phyloP scores from a whole-genome alignment of 2,329 filamentous ascomycete species.

The Pseudocercospora cruenta region DNA sequence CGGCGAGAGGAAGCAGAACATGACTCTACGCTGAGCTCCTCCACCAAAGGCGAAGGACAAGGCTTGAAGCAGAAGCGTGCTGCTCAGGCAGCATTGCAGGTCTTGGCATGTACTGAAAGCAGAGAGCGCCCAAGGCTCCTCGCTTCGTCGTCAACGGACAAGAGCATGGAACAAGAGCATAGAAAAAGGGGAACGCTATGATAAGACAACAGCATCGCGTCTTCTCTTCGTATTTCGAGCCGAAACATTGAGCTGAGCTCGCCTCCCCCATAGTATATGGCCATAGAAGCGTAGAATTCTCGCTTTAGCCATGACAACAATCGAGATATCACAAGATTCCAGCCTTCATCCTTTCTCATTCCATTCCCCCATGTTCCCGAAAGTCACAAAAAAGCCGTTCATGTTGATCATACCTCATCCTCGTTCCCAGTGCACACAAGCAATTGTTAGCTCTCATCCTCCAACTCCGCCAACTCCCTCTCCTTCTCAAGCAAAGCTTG shows the following conservation, averaged over 20 bases:
- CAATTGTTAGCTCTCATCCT: conserved; percentile 22
- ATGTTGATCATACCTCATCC: not conserved
- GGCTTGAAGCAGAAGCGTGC: not conserved
- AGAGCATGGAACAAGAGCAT: not conserved
- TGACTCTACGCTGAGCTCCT: not conserved
- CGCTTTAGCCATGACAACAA: not conserved
- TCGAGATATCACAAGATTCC: not conserved
- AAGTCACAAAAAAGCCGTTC: not conserved
- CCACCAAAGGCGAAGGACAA: not conserved
- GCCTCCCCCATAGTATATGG: not conserved
- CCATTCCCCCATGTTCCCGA: no score
- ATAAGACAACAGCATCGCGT: not conserved
- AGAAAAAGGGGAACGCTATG: not conserved
- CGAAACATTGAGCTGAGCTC: not conserved
- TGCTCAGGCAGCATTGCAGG: not conserved
- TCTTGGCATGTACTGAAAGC: not conserved
- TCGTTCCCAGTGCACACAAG: not conserved
- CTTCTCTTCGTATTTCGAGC: not conserved
- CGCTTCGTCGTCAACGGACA: not conserved
- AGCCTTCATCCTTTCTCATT: no score
- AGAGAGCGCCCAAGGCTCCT: not conserved
- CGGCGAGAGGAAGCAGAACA: not conserved
- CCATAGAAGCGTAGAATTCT: not conserved
- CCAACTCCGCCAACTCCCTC: conserved; percentile 63
- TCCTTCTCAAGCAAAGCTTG: conserved; percentile 74